Evolutionary conservation across 1,139 yeast species (phyloP), one percentile per base, ranked within the genome.

Genomic region (Eremothecium cymbalariae): DNA sequence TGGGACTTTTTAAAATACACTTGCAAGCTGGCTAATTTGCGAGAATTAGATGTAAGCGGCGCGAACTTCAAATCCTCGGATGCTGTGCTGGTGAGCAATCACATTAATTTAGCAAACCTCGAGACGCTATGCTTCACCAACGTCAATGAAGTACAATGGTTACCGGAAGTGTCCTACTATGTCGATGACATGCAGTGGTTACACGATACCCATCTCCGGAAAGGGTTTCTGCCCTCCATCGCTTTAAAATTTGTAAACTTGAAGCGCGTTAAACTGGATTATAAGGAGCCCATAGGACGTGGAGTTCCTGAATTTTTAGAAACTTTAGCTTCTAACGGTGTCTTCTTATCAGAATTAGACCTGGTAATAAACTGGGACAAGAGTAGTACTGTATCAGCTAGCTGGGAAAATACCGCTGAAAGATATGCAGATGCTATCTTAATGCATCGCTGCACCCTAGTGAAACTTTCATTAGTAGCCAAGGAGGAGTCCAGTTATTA

Each of bases 241-340:
- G 57, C 56, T 0, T 55, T 55, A 0, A 38, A 51, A 18, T 46
- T 69, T 24, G 36, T 19, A 1, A 49, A 42, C 8, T 41, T 70
- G 25, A 49, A 46, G 19, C 49, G 51, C 19, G 46, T 74, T 20
- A 54, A 59, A 15, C 44, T 74, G 2, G 76, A 73, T 44, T 60
- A 63, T 37, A 58, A 72, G 31, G 74, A 73, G 42, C 57, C 67
- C 2, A 34, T 51, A 12, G 50, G 55, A 7, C 77, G 72, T 46
- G 55, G 65, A 2, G 63, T 68, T 1, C 68, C 69, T 0, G 47
- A 42, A 1, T 70, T 73, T 41, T 44, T 74, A 4, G 25, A 30
- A 1, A 20, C 36, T 1, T 32, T 64, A 8, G 43, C 51, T 21
- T 43, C 51, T 20, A 28, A 30, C 29, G 36, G 35, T 12, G 36